phyloP scores from a whole-genome alignment of 2,329 filamentous ascomycete species.

The Dichotomopilus funicola region DNA sequence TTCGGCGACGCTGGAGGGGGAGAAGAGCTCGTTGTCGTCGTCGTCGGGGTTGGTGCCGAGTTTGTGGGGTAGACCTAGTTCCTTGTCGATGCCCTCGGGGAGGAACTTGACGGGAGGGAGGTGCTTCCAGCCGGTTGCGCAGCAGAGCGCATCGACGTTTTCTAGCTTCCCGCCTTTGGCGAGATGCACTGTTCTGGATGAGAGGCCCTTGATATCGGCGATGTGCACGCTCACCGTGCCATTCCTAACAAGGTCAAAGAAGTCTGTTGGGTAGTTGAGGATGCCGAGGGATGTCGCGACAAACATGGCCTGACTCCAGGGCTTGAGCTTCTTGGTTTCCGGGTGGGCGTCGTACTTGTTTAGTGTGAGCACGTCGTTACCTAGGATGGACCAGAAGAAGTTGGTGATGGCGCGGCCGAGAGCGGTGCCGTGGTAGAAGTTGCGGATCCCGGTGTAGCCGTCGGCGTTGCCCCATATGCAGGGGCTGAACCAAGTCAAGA shows the following conservation, averaged over 20 bases:
- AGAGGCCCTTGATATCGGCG: slow-evolving; percentile 40
- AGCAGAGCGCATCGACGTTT: slow-evolving; percentile 44
- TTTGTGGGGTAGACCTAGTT: slow-evolving; percentile 44
- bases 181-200: slow-evolving; percentile 41
- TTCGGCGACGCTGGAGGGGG: slow-evolving; percentile 32
- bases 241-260: slow-evolving; percentile 48
- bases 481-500: slow-evolving; percentile 68
- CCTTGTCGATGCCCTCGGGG: slow-evolving; percentile 38
- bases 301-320: slow-evolving; percentile 47
- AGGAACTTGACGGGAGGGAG: slow-evolving; percentile 46
- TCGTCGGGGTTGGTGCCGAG: neutral
- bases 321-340: slow-evolving; percentile 46
- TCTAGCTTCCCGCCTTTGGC: slow-evolving; percentile 40
- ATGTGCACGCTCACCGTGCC: slow-evolving; percentile 47
- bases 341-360: slow-evolving; percentile 50
- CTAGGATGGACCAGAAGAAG: slow-evolving; percentile 52
- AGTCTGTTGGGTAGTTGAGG: slow-evolving; percentile 51
- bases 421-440: slow-evolving; percentile 51
- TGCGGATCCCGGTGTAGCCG: slow-evolving; percentile 48
- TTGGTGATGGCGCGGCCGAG: slow-evolving; percentile 51
- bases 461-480: slow-evolving; percentile 64
- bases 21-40: slow-evolving; percentile 28
- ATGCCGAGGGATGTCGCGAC: slow-evolving; percentile 51
- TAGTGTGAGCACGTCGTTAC: slow-evolving; percentile 46
- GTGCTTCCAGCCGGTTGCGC: slow-evolving; percentile 53